Base-by-base conservation (phyloP, 2,329 filamentous ascomycete species). In the Fusarium sp. region DNA sequence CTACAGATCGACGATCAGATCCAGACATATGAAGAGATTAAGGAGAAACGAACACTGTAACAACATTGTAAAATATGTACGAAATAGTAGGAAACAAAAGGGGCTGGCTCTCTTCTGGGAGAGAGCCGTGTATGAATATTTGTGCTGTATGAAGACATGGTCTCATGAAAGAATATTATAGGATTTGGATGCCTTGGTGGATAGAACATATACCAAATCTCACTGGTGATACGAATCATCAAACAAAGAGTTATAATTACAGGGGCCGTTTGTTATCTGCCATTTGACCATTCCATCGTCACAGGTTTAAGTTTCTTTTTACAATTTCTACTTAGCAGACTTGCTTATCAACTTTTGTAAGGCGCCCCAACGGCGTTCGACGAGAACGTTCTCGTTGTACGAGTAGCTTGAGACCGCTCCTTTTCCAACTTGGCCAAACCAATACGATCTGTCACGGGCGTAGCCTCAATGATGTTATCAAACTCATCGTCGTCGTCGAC, bases 381-480 rank as follows among this genome's bases (percentile, higher is more conserved):
- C 3, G 84, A 85, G 65, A 87, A 88, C 0, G 84, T 85, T 65
- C 80, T 81, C 16, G 80, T 86, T 7, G 83, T 84, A 30, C 83
- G 78, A 8, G 82, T 81, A 3, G 82, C 82, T 57, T 79, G 80
- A 8, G 82, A 79, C 38, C 85, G 80, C 72, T 88, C 86, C 78
- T 84, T 88, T 63, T 88, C 85, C 41, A 89, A 77, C 77, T 81
- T 86, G 4, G 80, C 78, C 57, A 89, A 74, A 0, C 95, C 95
- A 13, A 92, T 92, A 56, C 91, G 88, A 77, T 97, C 95, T 0
- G 94, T 97, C 18, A 97, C 88, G 0, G 93, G 93, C 4, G 93
- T 95, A 0, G 96, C 95, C 72, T 94, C 89, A 75, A 97, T 97
- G 78, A 99, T 97, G 70, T 91, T 91, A 76, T 98, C 95, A 76